Conservation (phyloP, 139 green algal genomes). For the Eudorina sp. region DNA sequence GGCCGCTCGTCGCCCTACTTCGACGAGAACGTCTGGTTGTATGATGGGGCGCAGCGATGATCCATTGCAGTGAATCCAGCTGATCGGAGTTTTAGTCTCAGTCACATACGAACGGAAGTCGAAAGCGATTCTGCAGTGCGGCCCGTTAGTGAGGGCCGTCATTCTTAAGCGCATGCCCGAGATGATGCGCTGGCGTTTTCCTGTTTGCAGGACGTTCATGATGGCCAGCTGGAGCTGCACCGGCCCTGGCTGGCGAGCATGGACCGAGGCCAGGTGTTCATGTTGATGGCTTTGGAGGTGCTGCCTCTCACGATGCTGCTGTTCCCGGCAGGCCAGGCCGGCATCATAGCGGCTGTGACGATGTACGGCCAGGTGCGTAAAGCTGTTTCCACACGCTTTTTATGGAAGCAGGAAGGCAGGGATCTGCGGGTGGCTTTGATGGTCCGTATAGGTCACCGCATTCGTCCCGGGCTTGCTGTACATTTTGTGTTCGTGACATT, state of each 20-base stretch:
- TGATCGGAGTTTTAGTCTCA: too few relatives aligned
- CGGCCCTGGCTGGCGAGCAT: conserved; percentile 48
- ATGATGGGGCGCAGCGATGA: too few relatives aligned
- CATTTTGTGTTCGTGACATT: too few relatives aligned
- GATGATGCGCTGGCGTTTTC: neutral
- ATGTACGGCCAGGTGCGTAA: conserved; percentile 48
- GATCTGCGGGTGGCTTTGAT: too few relatives aligned
- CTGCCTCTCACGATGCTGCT: conserved; percentile 55
- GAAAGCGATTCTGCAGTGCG: neutral
- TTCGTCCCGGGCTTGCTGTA: too few relatives aligned
- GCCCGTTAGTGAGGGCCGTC: neutral
- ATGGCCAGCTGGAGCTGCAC: conserved; percentile 43
- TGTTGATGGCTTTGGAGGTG: conserved; percentile 56
- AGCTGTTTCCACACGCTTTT: too few relatives aligned
- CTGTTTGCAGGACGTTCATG: conserved; percentile 43
- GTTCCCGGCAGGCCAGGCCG: conserved; percentile 57
- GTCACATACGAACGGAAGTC: too few relatives aligned
- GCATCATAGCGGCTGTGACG: conserved; percentile 14
- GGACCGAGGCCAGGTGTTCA: conserved; percentile 27
- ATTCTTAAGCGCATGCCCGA: neutral
- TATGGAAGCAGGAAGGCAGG: too few relatives aligned
- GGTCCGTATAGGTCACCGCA: too few relatives aligned
- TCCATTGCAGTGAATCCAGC: too few relatives aligned
- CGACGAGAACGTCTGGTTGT: too few relatives aligned
- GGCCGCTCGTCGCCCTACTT: too few relatives aligned